Evolutionary conservation across 2,329 filamentous ascomycete species (phyloP).

Genomic region (Nakataea oryzae): DNA sequence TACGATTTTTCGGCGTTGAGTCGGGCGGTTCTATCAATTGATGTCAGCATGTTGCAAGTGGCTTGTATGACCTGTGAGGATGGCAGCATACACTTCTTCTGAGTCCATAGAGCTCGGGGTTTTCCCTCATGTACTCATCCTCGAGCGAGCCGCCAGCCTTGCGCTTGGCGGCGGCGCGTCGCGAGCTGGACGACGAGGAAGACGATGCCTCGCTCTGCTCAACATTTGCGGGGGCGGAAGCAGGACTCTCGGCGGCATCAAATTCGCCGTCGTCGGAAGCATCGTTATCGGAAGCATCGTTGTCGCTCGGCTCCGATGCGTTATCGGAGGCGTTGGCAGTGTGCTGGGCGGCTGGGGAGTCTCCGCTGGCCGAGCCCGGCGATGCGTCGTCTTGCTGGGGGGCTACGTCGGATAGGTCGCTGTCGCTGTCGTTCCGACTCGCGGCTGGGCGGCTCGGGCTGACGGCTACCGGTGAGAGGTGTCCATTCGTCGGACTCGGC

Average conservation of each 20-base stretch:
- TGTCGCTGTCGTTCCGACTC: conserved; percentile 50
- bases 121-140: conserved; percentile 77
- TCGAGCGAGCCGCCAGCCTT: conserved; percentile 54
- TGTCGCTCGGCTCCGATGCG: conserved; percentile 35
- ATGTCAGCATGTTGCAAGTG: conserved; percentile 20
- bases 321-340: conserved; percentile 26
- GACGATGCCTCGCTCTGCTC: conserved; percentile 48
- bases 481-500: conserved; percentile 56
- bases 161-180: conserved; percentile 59
- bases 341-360: conserved; percentile 25
- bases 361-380: conserved; percentile 11
- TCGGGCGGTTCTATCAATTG: conserved; percentile 38
- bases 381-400: conserved; percentile 23
- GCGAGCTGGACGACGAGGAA: conserved; percentile 50
- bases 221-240: conserved; percentile 33
- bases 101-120: conserved; percentile 90
- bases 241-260: conserved; percentile 56
- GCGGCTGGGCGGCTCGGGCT: conserved; percentile 27
- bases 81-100: conserved; percentile 67
- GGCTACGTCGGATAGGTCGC: conserved; percentile 65
- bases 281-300: conserved; percentile 50
- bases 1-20: conserved; percentile 48
- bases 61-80: conserved; percentile 4
- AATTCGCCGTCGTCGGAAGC: conserved; percentile 65
- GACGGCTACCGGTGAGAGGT: conserved; percentile 44